These are phyloP conservation scores for Penicillium sp. DNA, from an alignment of 2,329 filamentous ascomycete genomes.

Conservation along the genomic window DNA sequence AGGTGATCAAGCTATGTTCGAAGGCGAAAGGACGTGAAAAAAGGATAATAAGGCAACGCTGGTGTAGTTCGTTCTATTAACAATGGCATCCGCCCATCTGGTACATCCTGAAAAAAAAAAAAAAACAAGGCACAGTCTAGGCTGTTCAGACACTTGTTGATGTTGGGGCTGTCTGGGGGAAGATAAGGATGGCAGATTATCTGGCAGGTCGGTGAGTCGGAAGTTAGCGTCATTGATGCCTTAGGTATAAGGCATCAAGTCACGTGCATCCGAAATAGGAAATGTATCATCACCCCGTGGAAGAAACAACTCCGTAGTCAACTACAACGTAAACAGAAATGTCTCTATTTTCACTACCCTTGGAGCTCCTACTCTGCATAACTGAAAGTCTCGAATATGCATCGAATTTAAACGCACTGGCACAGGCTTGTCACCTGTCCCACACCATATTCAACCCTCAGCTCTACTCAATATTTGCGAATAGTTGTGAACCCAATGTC, in stretches of 20 bases:
- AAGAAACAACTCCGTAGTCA: background rate
- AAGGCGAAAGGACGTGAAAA: background rate
- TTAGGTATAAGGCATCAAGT: background rate
- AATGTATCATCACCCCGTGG: background rate
- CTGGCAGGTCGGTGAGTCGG: slow-evolving; percentile 13
- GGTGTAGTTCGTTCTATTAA: background rate
- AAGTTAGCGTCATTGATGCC: slow-evolving; percentile 6
- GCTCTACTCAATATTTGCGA: background rate
- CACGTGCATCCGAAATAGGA: background rate
- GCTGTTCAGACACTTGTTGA: background rate
- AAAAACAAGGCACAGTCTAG: background rate
- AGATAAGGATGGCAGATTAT: slow-evolving; percentile 14
- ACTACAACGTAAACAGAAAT: background rate
- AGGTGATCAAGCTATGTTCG: background rate
- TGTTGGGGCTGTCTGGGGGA: slow-evolving; percentile 5
- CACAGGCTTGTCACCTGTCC: background rate
- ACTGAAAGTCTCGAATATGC: background rate
- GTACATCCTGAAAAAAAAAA: background rate
- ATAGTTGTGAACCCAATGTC: background rate
- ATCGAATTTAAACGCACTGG: background rate
- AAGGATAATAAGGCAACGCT: background rate
- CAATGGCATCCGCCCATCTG: background rate
- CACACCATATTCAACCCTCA: background rate
- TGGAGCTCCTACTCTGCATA: background rate
- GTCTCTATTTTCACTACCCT: background rate